Base-by-base conservation (phyloP, 768 basidiomycete genomes). In the Mycena leptocephala region DNA sequence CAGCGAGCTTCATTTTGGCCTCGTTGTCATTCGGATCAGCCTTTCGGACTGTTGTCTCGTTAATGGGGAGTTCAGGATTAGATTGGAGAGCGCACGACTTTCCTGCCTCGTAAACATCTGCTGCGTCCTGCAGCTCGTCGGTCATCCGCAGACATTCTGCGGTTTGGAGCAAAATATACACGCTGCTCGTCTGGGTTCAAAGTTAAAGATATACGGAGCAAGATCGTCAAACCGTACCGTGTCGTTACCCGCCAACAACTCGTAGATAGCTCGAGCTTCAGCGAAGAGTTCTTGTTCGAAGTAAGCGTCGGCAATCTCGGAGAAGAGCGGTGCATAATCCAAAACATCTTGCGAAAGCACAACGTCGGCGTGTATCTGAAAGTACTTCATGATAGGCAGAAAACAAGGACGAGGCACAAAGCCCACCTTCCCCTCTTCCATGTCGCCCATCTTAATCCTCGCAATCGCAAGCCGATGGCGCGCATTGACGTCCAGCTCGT, bases 1-100 rank as follows among this genome's bases (percentile, higher is more conserved):
- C 95, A 0, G 97, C 98, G 0, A 99, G 89, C 76, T 95, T 95
- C 90, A 97, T 93, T 83, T 96, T 97, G 32, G 93, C 94, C 33
- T 97, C 95, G 79, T 93, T 92, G 78, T 96, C 91, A 0, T 89
- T 88, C 0, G 96, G 93, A 81, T 97, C 95, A 1, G 91, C 91
- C 5, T 89, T 87, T 22, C 94, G 88, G 35, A 97, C 97, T 98
- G 28, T 8, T 67, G 46, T 16, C 7, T 16, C 24, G 10, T 33
- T 37, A 62, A 63, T 41, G n/a, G 64, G n/a, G 14, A 22, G 24
- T n/a, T 48, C 10, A 10, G 14, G 1, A 18, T 4, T 26, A n/a
- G 11, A 39, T 6, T 4, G 18, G 24, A 11, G 43, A 46, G 18
- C 14, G 14, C 2, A 56, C 62, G 24, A 82, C 90, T 30, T 66